These are phyloP conservation scores for Patellifolia procumbens DNA, from an alignment of 179 eudicot species.

Conservation along the genomic window DNA sequence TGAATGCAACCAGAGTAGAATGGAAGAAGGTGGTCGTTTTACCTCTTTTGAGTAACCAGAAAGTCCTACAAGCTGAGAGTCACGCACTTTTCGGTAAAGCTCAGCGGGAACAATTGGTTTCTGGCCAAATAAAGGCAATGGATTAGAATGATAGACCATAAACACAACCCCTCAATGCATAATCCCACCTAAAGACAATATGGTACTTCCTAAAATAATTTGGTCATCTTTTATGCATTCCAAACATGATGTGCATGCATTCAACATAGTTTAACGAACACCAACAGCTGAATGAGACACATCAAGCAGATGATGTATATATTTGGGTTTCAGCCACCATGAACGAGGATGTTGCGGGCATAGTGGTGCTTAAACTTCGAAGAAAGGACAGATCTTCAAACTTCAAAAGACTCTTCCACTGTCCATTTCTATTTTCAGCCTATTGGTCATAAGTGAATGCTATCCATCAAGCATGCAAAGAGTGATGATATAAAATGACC, in stretches of 20 bases:
- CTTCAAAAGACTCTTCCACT: neutral
- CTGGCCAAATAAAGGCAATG: slow-evolving; percentile 41
- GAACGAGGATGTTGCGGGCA: neutral
- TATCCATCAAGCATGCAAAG: neutral
- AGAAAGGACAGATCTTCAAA: neutral
- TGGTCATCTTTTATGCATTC: neutral
- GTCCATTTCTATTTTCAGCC: neutral
- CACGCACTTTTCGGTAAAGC: slow-evolving; percentile 69
- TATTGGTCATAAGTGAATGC: neutral
- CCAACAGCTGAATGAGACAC: neutral
- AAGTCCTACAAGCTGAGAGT: slow-evolving; percentile 77
- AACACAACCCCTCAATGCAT: neutral
- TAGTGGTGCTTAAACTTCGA: neutral
- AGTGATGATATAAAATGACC: neutral
- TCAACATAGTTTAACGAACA: neutral
- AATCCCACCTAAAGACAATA: neutral
- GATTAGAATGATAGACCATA: slow-evolving; percentile 7
- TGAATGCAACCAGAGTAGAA: neutral
- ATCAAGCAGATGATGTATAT: neutral
- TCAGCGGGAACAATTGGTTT: slow-evolving; percentile 80
- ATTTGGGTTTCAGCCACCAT: neutral
- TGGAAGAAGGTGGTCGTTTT: slow-evolving; percentile 10
- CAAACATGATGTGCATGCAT: neutral
- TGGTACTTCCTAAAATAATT: neutral
- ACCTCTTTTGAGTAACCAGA: slow-evolving; percentile 88